Conservation (phyloP, 495 filamentous ascomycete species). For the Hypoxylon crocopeplum region DNA sequence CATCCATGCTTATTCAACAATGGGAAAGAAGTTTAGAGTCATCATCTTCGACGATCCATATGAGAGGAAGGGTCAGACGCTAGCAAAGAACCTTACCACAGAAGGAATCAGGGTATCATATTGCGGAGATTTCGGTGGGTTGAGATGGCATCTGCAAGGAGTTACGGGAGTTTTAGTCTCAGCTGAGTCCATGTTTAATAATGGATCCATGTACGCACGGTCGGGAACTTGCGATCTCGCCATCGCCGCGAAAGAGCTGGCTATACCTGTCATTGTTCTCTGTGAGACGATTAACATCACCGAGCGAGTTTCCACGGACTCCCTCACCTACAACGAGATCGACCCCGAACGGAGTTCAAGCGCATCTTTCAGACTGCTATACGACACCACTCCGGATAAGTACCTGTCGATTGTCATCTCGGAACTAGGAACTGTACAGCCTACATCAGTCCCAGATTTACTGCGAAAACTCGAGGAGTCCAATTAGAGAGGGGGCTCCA, state of each 20-base stretch:
- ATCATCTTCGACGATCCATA: constrained; percentile 84
- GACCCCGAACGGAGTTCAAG: constrained; percentile 60
- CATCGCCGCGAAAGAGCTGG: constrained; percentile 77
- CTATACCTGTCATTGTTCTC: constrained; percentile 84
- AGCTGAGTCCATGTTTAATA: constrained; percentile 88
- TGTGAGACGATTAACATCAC: constrained; percentile 97
- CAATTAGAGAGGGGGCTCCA: constrained; percentile 41
- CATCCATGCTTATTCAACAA: constrained; percentile 68
- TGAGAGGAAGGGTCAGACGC: constrained; percentile 73
- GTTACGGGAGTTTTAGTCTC: constrained; percentile 85
- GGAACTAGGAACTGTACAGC: constrained; percentile 86
- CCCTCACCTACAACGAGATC: constrained; percentile 92
- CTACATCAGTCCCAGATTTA: constrained; percentile 74
- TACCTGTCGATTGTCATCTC: constrained; percentile 89
- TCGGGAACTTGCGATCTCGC: constrained; percentile 88
- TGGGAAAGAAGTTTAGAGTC: constrained; percentile 73
- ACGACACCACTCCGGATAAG: constrained; percentile 91
- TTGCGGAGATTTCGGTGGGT: constrained; percentile 71
- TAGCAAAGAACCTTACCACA: constrained; percentile 70
- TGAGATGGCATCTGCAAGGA: constrained; percentile 73
- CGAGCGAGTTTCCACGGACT: constrained; percentile 86
- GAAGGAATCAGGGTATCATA: constrained; percentile 81
- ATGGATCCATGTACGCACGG: constrained; percentile 85
- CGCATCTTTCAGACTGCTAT: constrained; percentile 84
- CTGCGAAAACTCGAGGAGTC: constrained; percentile 59